phyloP scores from a whole-genome alignment of 1,284 basidiomycete species.

The Porodaedalea pini region DNA sequence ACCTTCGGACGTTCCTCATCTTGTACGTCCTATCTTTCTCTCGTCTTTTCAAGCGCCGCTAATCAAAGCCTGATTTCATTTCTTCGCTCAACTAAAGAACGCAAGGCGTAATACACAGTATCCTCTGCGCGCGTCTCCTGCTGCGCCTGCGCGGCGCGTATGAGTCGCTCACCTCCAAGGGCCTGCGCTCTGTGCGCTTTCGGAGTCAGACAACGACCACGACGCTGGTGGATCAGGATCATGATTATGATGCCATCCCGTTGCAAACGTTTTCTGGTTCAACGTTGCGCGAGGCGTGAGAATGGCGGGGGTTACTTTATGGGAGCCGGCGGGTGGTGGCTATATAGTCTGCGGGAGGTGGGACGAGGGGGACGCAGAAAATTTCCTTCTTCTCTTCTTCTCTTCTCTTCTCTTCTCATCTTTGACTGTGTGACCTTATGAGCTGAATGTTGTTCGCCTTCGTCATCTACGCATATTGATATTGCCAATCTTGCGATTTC shows the following conservation, averaged over 20 bases:
- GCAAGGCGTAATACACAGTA: conserved; percentile 17
- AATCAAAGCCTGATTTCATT: neutral
- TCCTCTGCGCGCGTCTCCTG: conserved; percentile 15
- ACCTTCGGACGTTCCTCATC: conserved; percentile 10
- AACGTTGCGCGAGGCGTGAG: neutral
- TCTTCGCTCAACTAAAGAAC: neutral
- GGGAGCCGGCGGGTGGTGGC: no score
- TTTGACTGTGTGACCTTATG: neutral
- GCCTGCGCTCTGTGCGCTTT: conserved; percentile 2
- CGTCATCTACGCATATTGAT: neutral
- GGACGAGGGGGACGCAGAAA: no score
- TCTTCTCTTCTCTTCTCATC: neutral
- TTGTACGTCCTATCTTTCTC: conserved; percentile 10
- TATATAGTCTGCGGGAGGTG: no score
- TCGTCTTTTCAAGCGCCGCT: neutral
- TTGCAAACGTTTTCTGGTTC: neutral
- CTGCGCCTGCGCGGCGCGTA: conserved; percentile 15
- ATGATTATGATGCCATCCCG: neutral
- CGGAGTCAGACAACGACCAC: neutral
- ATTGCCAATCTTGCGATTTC: neutral
- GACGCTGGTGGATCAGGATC: neutral
- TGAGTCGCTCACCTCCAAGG: conserved; percentile 2
- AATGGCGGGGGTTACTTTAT: no score
- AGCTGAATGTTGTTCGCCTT: neutral
- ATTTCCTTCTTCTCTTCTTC: neutral